Evolutionary conservation across 441 rosid species (phyloP).

Genomic region (Adansonia gregorii): DNA sequence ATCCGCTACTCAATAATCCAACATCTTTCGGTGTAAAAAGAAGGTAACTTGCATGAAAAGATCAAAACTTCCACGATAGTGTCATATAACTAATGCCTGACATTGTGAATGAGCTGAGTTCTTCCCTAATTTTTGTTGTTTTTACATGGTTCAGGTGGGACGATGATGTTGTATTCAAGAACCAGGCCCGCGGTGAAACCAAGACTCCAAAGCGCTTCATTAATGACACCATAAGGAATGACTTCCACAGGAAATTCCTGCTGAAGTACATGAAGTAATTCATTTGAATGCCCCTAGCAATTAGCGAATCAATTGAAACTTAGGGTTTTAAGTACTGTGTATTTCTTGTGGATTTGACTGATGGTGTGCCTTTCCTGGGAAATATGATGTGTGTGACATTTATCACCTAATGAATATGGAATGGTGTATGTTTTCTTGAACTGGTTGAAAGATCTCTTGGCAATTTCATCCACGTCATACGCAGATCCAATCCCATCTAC

Average conservation of each 20-base stretch:
- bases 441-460: neutral
- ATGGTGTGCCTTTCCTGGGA: neutral
- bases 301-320: neutral
- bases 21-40: conserved; percentile 85
- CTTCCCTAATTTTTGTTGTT: neutral
- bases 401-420: neutral
- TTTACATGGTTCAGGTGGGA: conserved; percentile 75
- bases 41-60: conserved; percentile 51
- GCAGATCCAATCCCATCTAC: no score
- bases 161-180: conserved; percentile 97
- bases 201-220: conserved; percentile 91
- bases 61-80: neutral
- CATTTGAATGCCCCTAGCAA: neutral
- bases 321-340: conserved; percentile 15
- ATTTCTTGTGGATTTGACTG: conserved; percentile 10
- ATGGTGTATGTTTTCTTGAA: neutral
- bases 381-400: neutral
- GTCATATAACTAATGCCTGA: neutral
- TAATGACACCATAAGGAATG: conserved; percentile 92
- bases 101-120: neutral
- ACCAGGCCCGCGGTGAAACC: conserved; percentile 92
- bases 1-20: conserved; percentile 80
- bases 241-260: conserved; percentile 88
- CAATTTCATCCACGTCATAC: no score
- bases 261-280: conserved; percentile 90